These are phyloP conservation scores for Stromatinia cepivora DNA, from an alignment of 2,329 filamentous ascomycete genomes.

Conservation along the genomic window DNA sequence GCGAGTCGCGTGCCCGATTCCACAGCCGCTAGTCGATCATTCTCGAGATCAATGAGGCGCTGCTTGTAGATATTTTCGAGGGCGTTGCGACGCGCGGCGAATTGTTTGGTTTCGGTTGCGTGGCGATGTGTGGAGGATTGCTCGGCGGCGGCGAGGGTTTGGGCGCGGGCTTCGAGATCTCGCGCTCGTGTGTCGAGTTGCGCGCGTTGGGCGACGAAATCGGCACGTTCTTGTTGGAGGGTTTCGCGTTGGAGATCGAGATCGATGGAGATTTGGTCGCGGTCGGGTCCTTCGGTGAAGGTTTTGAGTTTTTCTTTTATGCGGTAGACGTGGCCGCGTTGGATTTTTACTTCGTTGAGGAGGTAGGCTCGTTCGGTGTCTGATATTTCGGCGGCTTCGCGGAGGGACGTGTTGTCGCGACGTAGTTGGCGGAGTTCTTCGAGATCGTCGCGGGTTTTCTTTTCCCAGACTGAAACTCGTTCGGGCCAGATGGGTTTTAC, in stretches of 20 bases:
- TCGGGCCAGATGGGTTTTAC: constrained; percentile 39
- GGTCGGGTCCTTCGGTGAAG: not conserved
- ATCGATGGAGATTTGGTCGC: not conserved
- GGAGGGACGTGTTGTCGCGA: not conserved
- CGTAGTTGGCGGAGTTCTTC: constrained; percentile 26
- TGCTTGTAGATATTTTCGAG: not conserved
- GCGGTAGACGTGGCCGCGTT: not conserved
- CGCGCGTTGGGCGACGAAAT: not conserved
- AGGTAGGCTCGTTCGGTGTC: constrained; percentile 10
- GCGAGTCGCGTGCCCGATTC: constrained; percentile 5
- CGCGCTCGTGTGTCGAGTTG: not conserved
- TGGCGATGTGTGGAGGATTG: not conserved
- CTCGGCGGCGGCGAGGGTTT: not conserved
- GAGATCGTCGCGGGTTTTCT: constrained; percentile 31
- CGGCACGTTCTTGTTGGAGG: not conserved
- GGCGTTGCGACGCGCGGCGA: not conserved
- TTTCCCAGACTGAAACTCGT: constrained; percentile 35
- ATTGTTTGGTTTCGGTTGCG: not conserved
- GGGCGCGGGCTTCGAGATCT: not conserved
- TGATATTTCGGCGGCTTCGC: constrained; percentile 15
- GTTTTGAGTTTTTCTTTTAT: not conserved
- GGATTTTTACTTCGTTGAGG: constrained; percentile 9
- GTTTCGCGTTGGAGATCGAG: not conserved
- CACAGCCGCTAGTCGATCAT: not conserved
- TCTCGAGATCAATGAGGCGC: not conserved